Evolutionary conservation across 768 basidiomycete genomes (phyloP).

Genomic region (Collybiopsis luxurians): DNA sequence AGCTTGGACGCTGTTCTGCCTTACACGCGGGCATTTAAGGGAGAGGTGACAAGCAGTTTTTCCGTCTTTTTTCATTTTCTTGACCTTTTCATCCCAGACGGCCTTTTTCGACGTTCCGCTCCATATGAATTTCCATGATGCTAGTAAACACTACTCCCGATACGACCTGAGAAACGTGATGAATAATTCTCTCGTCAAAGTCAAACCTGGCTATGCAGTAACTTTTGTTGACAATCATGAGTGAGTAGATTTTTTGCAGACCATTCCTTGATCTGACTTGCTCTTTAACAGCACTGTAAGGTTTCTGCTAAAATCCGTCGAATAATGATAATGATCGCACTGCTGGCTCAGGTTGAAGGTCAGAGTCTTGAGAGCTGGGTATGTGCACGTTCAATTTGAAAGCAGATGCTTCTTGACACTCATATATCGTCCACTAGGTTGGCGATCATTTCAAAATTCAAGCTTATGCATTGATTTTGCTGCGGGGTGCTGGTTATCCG

Average conservation of each 20-base stretch:
- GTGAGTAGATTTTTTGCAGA: slow-evolving; percentile 38
- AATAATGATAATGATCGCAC: neutral
- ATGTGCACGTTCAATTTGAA: neutral
- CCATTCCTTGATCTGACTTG: neutral
- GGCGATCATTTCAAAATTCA: slow-evolving; percentile 70
- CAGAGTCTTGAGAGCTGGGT: slow-evolving; percentile 86
- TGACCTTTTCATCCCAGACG: too few species aligned
- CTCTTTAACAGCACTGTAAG: slow-evolving; percentile 55
- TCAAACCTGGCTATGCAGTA: slow-evolving; percentile 76
- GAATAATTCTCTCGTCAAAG: slow-evolving; percentile 62
- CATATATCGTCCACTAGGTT: slow-evolving; percentile 42
- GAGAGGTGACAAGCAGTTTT: slow-evolving; percentile 45
- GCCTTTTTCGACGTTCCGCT: slow-evolving; percentile 92
- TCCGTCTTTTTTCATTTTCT: slow-evolving; percentile 5
- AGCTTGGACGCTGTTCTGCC: slow-evolving; percentile 52
- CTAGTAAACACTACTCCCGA: slow-evolving; percentile 60
- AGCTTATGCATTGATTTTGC: slow-evolving; percentile 77
- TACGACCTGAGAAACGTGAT: slow-evolving; percentile 81
- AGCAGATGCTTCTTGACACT: neutral
- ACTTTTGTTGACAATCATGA: slow-evolving; percentile 92
- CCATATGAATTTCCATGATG: slow-evolving; percentile 78
- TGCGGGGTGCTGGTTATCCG: slow-evolving; percentile 73
- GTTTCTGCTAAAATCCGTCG: too few species aligned
- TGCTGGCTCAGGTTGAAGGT: slow-evolving; percentile 44
- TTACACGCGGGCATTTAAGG: slow-evolving; percentile 60